Conservation (phyloP, 163 green algal genomes). For the Scenedesmus sp. region DNA sequence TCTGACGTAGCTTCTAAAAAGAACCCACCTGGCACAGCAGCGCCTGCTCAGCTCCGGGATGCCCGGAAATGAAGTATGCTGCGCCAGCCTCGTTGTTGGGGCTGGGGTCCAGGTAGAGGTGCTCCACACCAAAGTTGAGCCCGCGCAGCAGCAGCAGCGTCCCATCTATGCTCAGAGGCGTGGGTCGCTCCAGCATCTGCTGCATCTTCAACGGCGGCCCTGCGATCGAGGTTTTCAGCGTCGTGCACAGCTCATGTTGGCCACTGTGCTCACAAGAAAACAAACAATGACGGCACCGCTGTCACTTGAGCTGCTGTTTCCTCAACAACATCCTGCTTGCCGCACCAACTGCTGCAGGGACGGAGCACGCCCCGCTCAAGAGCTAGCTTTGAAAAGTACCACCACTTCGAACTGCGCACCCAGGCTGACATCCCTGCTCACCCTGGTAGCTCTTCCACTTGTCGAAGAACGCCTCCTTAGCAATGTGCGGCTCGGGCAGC, state of each 20-base stretch:
- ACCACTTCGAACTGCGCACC: not conserved
- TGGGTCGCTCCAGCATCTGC: slow-evolving; percentile 60
- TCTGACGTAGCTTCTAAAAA: not conserved
- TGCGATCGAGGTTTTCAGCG: not conserved
- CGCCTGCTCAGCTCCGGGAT: slow-evolving; percentile 54
- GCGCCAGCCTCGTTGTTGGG: slow-evolving; percentile 75
- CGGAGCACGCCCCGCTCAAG: not conserved
- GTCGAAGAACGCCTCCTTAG: slow-evolving; percentile 74
- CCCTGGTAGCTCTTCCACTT: slow-evolving; percentile 66
- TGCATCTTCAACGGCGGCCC: slow-evolving; percentile 66
- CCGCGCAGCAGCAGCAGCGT: slow-evolving; percentile 54
- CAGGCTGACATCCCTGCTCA: not conserved
- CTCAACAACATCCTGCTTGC: too few relatives aligned
- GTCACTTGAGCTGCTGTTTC: too few relatives aligned
- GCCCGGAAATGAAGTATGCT: slow-evolving; percentile 62
- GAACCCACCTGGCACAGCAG: slow-evolving; percentile 60
- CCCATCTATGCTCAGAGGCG: slow-evolving; percentile 35
- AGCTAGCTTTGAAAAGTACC: not conserved
- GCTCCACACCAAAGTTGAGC: slow-evolving; percentile 68
- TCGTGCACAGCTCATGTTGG: not conserved
- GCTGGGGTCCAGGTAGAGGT: slow-evolving; percentile 71
- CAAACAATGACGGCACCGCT: too few relatives aligned
- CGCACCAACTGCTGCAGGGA: too few relatives aligned
- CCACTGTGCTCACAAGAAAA: not conserved
- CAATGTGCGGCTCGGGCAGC: slow-evolving; percentile 64